Base-by-base conservation (phyloP, 23 red algal species). In the Pyropia haitanensis region DNA sequence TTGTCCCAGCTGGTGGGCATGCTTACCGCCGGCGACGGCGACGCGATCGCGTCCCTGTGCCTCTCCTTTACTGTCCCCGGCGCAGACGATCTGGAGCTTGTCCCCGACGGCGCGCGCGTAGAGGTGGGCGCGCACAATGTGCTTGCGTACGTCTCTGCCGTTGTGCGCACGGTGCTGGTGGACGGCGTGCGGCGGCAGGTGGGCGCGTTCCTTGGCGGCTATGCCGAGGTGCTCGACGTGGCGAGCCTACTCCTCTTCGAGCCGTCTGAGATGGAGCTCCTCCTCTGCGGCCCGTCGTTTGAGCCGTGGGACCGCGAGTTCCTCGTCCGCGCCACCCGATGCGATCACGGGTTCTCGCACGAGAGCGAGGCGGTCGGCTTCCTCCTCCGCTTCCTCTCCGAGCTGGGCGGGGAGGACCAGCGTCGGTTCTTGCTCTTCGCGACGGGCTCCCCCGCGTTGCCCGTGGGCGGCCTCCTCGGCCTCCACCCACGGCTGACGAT, bases 311-410 rank as follows among this genome's bases (percentile, higher is more conserved):
- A 68, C n/a, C 51, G 53, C 27, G 72, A 80, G 60, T 86, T 81
- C 59, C 58, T 97, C 39, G 20, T 91, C 52, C 70, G 79, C 23
- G 64, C 93, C 18, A 85, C 84, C 31, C 64, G 77, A 19, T 97
- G 85, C 70, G 93, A 97, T 79, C 93, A 97, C 57, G 93, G 93
- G 0, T 97, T 77, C 29, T 86, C 62, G 25, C 84, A 88, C 50
- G 93, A 97, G 56, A 97, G 84, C 54, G 39, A 52, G 27, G 80
- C 85, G 4, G 93, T 89, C 5, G 44, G 53, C 51, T 76, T 80
- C 63, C 82, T 97, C 49, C 44, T 97, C 20, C 68, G 74, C 53
- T 51, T 83, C 0, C 49, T 97, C 17, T 81, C 77, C 1, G 85
- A 73, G 17, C 52, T 90, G 51, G 69, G 79, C 34, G 61, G 69